Evolutionary conservation across 345 rosid genomes (phyloP).

Genomic region (Schrenkiella parvula): DNA sequence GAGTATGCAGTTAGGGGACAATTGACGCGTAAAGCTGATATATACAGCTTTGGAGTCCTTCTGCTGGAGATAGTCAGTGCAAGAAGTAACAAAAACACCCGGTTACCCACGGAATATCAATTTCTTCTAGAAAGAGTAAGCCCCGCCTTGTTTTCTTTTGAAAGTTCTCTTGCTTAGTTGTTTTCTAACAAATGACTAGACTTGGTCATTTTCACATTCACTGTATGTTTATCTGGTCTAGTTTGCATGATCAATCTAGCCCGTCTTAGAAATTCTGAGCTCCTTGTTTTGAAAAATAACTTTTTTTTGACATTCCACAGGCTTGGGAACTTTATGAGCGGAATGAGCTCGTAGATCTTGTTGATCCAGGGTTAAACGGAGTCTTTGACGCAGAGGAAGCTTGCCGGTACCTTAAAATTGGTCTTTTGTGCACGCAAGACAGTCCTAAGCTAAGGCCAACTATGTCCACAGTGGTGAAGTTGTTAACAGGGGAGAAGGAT

Average conservation of each 20-base stretch:
- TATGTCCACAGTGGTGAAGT: slow-evolving; percentile 62
- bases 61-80: slow-evolving; percentile 85
- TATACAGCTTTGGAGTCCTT: slow-evolving; percentile 90
- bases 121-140: slow-evolving; percentile 87
- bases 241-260: neutral
- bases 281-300: slow-evolving; percentile 4
- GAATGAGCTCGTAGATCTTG: slow-evolving; percentile 59
- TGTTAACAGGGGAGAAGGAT: slow-evolving; percentile 48
- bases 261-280: neutral
- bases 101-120: slow-evolving; percentile 67
- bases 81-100: slow-evolving; percentile 76
- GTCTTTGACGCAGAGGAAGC: slow-evolving; percentile 74
- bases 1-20: slow-evolving; percentile 96
- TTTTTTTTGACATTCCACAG: slow-evolving; percentile 40
- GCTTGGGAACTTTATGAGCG: slow-evolving; percentile 80
- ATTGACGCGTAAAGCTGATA: slow-evolving; percentile 85
- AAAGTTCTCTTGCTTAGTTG: neutral
- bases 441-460: slow-evolving; percentile 63
- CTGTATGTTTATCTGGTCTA: neutral
- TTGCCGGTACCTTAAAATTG: slow-evolving; percentile 56
- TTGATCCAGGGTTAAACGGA: slow-evolving; percentile 51
- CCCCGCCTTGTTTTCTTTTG: neutral
- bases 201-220: neutral
- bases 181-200: neutral
- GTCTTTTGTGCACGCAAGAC: slow-evolving; percentile 80